Conservation (phyloP, 192 early-diverging fungal species). For the Coemansia sp. region DNA sequence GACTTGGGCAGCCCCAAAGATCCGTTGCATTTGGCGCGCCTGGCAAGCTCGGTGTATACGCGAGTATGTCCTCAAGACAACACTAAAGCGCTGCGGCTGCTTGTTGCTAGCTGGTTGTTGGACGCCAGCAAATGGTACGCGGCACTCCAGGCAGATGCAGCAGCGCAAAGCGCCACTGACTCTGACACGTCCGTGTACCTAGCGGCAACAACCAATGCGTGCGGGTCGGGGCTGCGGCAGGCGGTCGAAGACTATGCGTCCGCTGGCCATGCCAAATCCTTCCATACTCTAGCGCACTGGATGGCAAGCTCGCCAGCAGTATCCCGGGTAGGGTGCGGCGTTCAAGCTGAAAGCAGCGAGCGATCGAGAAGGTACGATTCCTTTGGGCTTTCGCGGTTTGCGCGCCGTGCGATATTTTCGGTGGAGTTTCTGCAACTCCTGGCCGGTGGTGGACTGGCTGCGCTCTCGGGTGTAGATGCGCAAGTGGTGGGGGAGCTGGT, state of each 20-base stretch:
- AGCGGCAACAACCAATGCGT: conserved; percentile 12
- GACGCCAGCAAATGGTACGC: conserved; percentile 14
- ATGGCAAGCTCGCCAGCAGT: conserved; percentile 4
- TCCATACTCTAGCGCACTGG: conserved; percentile 47
- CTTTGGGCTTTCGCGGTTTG: conserved; percentile 33
- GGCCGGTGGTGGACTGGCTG: not conserved
- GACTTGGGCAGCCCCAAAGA: conserved; percentile 16
- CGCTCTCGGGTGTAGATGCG: not conserved
- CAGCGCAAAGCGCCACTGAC: not conserved
- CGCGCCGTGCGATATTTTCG: conserved; percentile 40
- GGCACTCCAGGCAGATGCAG: conserved; percentile 14
- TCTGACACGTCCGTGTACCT: conserved; percentile 9
- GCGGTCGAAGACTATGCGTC: conserved; percentile 17
- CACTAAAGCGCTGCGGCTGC: not conserved
- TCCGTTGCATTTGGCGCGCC: conserved; percentile 33
- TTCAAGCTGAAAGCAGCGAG: not conserved
- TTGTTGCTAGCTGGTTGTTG: conserved; percentile 31
- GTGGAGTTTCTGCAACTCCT: conserved; percentile 18
- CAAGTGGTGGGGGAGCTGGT: conserved; percentile 9
- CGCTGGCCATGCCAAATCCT: conserved; percentile 8
- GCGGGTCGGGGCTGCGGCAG: conserved; percentile 29
- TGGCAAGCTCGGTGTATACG: conserved; percentile 29
- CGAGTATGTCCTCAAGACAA: conserved; percentile 38
- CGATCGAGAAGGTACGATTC: conserved; percentile 10
- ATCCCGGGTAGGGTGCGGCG: not conserved